Evolutionary conservation across 2,329 filamentous ascomycete species (phyloP).

Genomic region (Zalaria obscura): DNA sequence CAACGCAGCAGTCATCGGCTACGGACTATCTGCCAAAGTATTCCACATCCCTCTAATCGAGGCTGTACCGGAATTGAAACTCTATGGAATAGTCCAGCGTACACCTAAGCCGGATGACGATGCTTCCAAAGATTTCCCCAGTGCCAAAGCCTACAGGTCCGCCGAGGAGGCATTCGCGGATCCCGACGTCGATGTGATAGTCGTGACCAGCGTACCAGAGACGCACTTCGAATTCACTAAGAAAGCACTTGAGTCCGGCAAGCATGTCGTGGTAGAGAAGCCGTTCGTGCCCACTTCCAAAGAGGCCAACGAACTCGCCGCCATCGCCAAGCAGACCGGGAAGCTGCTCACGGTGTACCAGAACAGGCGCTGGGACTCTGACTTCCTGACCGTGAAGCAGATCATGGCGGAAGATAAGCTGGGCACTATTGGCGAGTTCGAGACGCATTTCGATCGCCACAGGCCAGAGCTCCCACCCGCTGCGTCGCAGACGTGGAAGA

Average conservation of each 20-base stretch:
- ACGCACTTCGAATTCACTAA: conserved; percentile 55
- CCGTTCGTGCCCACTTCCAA: conserved; percentile 61
- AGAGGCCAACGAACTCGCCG: conserved; percentile 49
- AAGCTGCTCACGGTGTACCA: conserved; percentile 34
- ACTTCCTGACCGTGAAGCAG: conserved; percentile 57
- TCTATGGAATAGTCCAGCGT: conserved; percentile 66
- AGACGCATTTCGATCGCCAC: conserved; percentile 70
- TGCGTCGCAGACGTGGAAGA: conserved; percentile 46
- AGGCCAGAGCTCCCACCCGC: conserved; percentile 38
- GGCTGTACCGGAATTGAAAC: conserved; percentile 41
- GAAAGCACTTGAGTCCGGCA: conserved; percentile 51
- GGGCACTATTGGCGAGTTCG: conserved; percentile 62
- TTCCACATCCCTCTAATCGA: conserved; percentile 74
- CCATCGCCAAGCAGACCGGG: conserved; percentile 21
- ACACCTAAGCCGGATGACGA: conserved; percentile 50
- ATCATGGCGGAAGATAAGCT: conserved; percentile 46
- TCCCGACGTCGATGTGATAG: conserved; percentile 50
- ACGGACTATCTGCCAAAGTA: conserved; percentile 55
- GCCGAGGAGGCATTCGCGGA: conserved; percentile 52
- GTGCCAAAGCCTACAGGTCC: conserved; percentile 48
- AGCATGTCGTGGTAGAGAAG: conserved; percentile 73
- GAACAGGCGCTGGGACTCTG: conserved; percentile 61
- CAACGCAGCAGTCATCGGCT: conserved; percentile 46
- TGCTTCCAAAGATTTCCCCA: conserved; percentile 53
- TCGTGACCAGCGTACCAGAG: conserved; percentile 58